Conservation (phyloP, 129 eudicot species). For the Tagetes erecta region DNA sequence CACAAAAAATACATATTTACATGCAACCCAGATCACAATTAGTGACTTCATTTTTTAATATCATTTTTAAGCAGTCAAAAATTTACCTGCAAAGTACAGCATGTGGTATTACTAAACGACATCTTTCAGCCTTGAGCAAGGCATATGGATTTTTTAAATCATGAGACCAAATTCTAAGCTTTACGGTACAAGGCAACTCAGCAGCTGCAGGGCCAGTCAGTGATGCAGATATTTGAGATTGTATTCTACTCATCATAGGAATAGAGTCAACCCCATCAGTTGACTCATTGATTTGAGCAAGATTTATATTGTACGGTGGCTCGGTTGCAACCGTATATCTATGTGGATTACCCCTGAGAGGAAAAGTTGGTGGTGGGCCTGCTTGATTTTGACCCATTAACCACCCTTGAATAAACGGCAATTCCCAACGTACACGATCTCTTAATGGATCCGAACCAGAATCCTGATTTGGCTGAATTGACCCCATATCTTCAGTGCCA, state of each 20-base stretch:
- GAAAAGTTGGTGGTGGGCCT: slow-evolving; percentile 40
- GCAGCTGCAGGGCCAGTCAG: slow-evolving; percentile 59
- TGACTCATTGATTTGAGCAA: slow-evolving; percentile 29
- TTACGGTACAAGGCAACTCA: slow-evolving; percentile 78
- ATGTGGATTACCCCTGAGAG: slow-evolving; percentile 35
- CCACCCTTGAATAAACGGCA: slow-evolving; percentile 77
- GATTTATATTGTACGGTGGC: slow-evolving; percentile 31
- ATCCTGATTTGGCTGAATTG: slow-evolving; percentile 19
- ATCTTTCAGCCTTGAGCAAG: slow-evolving; percentile 46
- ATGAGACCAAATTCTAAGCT: slow-evolving; percentile 67
- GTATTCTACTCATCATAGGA: slow-evolving; percentile 55
- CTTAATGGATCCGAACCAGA: slow-evolving; percentile 36
- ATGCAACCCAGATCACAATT: not conserved
- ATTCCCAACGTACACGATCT: slow-evolving; percentile 64
- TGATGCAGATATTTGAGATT: slow-evolving; percentile 62
- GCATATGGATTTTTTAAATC: slow-evolving; percentile 56
- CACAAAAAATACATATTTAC: not conserved
- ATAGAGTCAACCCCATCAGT: slow-evolving; percentile 32
- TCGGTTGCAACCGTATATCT: slow-evolving; percentile 37
- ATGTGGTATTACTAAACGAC: slow-evolving; percentile 63
- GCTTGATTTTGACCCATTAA: slow-evolving; percentile 69
- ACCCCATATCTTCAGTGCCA: slow-evolving; percentile 18
- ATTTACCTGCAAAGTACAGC: slow-evolving; percentile 74
- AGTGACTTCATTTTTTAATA: not conserved
- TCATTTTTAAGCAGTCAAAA: not conserved